Evolutionary conservation across 1,284 basidiomycete genomes (phyloP), one percentile per base, ranked within the genome.

Genomic region (Austroboletus novae-zelandiae): DNA sequence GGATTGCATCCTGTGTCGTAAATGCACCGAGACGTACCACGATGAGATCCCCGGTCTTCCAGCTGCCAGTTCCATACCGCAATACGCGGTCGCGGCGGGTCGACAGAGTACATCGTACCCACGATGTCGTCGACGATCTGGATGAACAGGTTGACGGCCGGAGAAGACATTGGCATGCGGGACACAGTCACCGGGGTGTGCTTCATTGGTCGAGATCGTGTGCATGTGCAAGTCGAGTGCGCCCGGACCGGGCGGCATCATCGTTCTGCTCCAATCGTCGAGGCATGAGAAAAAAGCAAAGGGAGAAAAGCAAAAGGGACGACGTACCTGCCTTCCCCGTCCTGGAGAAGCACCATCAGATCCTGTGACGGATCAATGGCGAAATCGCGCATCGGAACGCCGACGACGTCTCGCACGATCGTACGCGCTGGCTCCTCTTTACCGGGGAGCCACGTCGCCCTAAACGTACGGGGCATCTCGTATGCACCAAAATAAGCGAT

Each of bases 321-420:
- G 5, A 23, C 20, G 20, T 23, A 23, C 20, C 20, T 5, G 20
- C 20, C 20, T 23, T 23, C 20, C 30, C 40, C 47, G n/a, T 61
- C 65, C 52, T 74, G 73, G 10, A 83, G 62, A 6, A 79, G 55
- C 2, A 75, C 73, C 37, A 85, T 67, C 42, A 85, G 57, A 57
- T 84, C 80, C 58, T 83, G 82, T 1, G 77, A 74, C 0, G 82
- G 81, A 56, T 84, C 83, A n/a, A 83, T 77, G 0, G 79, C 81
- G 52, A 85, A 83, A 58, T 84, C 82, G 36, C 77, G 68, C 36
- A 74, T 70, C 11, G 64, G 50, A 7, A 82, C 48, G 1, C 74
- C 75, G 1, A 80, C 39, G 39, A 79, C 72, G 0, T 73, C 62
- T 18, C 66, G 57, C 1, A 69, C 60, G 13, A 71, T 42, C 35